Evolutionary conservation across 2,329 filamentous ascomycete species (phyloP).

Genomic region (Hymenotorrendiella dingleyae): DNA sequence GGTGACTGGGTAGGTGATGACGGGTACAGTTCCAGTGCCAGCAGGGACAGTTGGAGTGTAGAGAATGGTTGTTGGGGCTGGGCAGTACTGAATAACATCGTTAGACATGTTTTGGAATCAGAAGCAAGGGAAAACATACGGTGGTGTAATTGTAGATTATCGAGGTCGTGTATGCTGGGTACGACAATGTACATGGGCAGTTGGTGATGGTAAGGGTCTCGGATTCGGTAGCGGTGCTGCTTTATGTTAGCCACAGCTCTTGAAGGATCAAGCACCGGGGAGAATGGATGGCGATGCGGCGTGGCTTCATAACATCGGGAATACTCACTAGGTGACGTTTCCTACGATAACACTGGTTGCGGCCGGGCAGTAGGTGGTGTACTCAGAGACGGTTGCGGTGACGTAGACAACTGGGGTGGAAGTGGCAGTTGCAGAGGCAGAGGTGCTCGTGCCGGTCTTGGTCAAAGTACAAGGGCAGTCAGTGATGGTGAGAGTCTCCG

Average conservation of each 20-base stretch:
- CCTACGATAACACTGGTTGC: slow-evolving; percentile 14
- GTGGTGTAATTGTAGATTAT: slow-evolving; percentile 13
- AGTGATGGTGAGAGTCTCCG: slow-evolving; percentile 41
- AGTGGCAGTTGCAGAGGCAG: slow-evolving; percentile 1
- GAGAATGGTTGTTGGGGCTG: slow-evolving; percentile 39
- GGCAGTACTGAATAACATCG: slow-evolving; percentile 28
- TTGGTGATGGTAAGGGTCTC: slow-evolving; percentile 11
- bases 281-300: no score
- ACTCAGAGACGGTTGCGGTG: slow-evolving; percentile 3
- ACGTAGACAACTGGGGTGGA: slow-evolving; percentile 3
- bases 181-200: slow-evolving; percentile 11
- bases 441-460: slow-evolving; percentile 5
- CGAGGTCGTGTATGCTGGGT: slow-evolving; percentile 10
- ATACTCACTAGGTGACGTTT: slow-evolving; percentile 12
- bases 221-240: slow-evolving; percentile 9
- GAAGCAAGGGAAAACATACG: background rate
- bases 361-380: slow-evolving; percentile 15
- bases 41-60: slow-evolving; percentile 28
- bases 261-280: no score
- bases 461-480: slow-evolving; percentile 33
- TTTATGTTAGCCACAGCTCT: no score
- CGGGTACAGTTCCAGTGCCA: no score
- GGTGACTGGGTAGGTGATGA: slow-evolving; percentile 42
- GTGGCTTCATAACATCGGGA: no score
- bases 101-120: background rate